These are phyloP conservation scores for Cystoisospora suis DNA, from an alignment of 169 alveolate species.

Conservation along the genomic window DNA sequence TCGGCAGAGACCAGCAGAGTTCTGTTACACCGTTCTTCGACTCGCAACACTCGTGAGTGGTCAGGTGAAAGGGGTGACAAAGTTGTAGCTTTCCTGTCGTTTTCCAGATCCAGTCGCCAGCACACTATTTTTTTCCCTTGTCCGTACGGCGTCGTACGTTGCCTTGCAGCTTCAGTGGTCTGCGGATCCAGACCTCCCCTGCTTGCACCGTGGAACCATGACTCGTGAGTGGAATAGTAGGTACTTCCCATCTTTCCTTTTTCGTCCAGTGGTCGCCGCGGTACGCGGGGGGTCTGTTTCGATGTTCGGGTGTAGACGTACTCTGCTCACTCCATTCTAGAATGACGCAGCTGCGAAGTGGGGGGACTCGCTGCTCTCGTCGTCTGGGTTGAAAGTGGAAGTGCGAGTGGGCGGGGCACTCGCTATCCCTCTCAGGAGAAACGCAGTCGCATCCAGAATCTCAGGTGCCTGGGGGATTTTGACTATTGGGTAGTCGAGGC, in stretches of 20 bases:
- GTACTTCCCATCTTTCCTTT: not conserved
- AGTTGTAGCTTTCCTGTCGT: not conserved
- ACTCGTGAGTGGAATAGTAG: not conserved
- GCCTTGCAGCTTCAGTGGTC: constrained; percentile 4
- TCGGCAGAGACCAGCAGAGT: not conserved
- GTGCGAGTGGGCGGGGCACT: not conserved
- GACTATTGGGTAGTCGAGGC: too few species aligned
- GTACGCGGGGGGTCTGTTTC: not conserved
- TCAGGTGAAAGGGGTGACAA: not conserved
- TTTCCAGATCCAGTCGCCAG: not conserved
- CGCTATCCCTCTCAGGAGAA: not conserved
- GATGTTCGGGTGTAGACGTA: not conserved
- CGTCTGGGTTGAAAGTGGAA: too few species aligned
- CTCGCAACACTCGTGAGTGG: constrained; percentile 12
- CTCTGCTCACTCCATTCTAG: not conserved
- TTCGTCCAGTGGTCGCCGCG: constrained; percentile 33
- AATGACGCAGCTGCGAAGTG: not conserved
- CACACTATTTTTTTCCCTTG: not conserved
- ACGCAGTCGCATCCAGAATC: not conserved
- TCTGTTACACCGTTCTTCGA: not conserved
- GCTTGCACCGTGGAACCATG: constrained; percentile 3
- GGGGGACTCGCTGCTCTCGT: not conserved
- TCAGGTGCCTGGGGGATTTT: not conserved
- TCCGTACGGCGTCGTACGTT: not conserved
- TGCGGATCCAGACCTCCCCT: not conserved